Percentiles rank a stretch among this genome's conserved stretches.
phyloP scores from a whole-genome alignment of 1,284 basidiomycete genomes.

The Puccinia horiana region DNA sequence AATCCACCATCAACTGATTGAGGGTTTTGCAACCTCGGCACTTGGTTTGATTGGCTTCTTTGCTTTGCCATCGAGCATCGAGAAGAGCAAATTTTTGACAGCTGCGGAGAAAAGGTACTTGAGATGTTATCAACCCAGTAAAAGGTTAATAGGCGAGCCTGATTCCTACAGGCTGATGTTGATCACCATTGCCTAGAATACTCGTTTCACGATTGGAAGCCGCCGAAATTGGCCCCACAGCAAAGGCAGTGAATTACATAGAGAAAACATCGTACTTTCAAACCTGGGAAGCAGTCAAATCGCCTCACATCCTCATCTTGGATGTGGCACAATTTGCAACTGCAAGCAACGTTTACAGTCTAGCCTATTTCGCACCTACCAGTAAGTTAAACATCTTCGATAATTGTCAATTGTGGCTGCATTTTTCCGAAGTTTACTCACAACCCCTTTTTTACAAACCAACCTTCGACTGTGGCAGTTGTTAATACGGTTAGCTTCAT shows the following conservation, averaged over 20 bases:
- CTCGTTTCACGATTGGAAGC: background rate
- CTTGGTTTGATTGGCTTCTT: background rate
- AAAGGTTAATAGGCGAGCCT: too few relatives aligned
- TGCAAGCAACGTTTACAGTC: background rate
- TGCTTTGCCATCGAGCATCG: background rate
- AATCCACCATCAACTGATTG: background rate
- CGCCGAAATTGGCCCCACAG: background rate
- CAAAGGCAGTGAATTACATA: background rate
- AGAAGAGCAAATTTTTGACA: background rate
- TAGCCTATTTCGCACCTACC: constrained; percentile 6
- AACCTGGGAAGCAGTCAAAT: background rate
- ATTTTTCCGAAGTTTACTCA: background rate
- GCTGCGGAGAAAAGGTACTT: constrained; percentile 9
- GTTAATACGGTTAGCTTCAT: background rate
- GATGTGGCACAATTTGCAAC: background rate
- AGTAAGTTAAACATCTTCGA: background rate
- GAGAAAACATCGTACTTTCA: background rate
- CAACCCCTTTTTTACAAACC: background rate
- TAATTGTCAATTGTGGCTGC: too few relatives aligned
- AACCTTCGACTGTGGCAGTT: background rate
- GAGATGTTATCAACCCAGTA: too few relatives aligned
- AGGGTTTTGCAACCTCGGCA: background rate
- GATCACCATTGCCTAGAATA: background rate
- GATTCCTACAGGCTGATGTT: too few relatives aligned
- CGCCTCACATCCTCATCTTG: background rate